phyloP scores from a whole-genome alignment of 495 filamentous ascomycete species.

The Usnea hakonensis region DNA sequence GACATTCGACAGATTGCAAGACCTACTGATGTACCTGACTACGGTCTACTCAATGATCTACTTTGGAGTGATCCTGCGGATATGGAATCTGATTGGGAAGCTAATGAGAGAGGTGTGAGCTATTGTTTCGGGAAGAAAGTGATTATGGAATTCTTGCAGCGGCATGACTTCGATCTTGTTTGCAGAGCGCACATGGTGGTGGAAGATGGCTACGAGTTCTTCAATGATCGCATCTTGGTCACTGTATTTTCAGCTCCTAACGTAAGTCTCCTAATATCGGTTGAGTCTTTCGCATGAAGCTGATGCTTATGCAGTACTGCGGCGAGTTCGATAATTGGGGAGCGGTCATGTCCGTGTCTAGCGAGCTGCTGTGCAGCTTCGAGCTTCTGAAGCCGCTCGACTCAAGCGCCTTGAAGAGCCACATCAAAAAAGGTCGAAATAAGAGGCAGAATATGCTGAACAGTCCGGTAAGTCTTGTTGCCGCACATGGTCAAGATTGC shows the following conservation, averaged over 20 bases:
- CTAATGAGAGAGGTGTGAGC: slow-evolving; percentile 93
- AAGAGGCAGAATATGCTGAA: slow-evolving; percentile 86
- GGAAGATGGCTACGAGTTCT: slow-evolving; percentile 99
- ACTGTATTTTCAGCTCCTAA: slow-evolving; percentile 98
- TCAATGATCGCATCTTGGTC: slow-evolving; percentile 88
- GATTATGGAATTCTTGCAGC: slow-evolving; percentile 90
- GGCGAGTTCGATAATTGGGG: slow-evolving; percentile 99
- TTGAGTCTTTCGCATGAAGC: slow-evolving; percentile 12
- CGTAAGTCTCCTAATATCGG: slow-evolving; percentile 46
- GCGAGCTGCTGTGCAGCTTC: slow-evolving; percentile 91
- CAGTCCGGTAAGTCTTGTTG: slow-evolving; percentile 64
- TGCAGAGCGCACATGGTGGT: slow-evolving; percentile 99
- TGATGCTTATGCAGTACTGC: slow-evolving; percentile 63
- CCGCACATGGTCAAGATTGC: not conserved
- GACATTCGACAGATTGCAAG: slow-evolving; percentile 94
- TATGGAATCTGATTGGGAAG: slow-evolving; percentile 96
- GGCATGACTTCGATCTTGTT: slow-evolving; percentile 94
- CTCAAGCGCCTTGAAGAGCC: slow-evolving; percentile 92
- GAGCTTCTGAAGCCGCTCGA: slow-evolving; percentile 94
- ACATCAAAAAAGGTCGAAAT: slow-evolving; percentile 96
- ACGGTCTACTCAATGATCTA: slow-evolving; percentile 90
- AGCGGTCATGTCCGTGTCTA: slow-evolving; percentile 95
- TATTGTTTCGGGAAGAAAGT: slow-evolving; percentile 99
- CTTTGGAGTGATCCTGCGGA: slow-evolving; percentile 98
- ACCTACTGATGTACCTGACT: slow-evolving; percentile 96